Percentiles rank a stretch among this genome's conserved stretches.
Evolutionary conservation across 192 early-diverging fungal species (phyloP).

Genomic region (Podila epicladia): DNA sequence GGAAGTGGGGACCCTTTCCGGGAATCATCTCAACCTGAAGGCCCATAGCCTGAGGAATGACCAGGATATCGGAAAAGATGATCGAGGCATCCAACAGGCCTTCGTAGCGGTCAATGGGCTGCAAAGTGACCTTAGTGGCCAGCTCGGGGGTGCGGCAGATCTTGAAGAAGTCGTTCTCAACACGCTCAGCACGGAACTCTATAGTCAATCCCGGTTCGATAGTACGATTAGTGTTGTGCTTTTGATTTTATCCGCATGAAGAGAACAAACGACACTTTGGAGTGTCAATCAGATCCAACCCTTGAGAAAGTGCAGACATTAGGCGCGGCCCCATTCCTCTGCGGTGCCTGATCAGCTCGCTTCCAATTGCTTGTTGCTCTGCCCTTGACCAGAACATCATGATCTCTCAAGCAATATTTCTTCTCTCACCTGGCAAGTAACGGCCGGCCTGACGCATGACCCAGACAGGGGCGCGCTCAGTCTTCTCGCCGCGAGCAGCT

Average conservation of each 20-base stretch:
- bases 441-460: conserved; percentile 99
- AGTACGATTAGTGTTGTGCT: no score
- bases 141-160: conserved; percentile 93
- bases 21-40: conserved; percentile 94
- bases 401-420: background rate
- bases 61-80: conserved; percentile 98
- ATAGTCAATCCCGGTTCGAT: no score
- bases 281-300: no score
- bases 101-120: conserved; percentile 94
- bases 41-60: conserved; percentile 97
- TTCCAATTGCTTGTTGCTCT: no score
- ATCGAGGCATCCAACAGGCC: conserved; percentile 95
- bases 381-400: background rate
- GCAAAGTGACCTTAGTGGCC: conserved; percentile 94
- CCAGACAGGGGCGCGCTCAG: conserved; percentile 92
- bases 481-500: conserved; percentile 80
- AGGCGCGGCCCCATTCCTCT: no score
- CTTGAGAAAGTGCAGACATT: no score
- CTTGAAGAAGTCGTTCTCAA: conserved; percentile 92
- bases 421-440: conserved; percentile 85
- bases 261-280: no score
- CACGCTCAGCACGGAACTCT: conserved; percentile 91
- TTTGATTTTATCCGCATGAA: no score
- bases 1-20: conserved; percentile 91
- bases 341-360: no score